phyloP scores from a whole-genome alignment of 768 basidiomycete species.

The Boletus reticulatus region DNA sequence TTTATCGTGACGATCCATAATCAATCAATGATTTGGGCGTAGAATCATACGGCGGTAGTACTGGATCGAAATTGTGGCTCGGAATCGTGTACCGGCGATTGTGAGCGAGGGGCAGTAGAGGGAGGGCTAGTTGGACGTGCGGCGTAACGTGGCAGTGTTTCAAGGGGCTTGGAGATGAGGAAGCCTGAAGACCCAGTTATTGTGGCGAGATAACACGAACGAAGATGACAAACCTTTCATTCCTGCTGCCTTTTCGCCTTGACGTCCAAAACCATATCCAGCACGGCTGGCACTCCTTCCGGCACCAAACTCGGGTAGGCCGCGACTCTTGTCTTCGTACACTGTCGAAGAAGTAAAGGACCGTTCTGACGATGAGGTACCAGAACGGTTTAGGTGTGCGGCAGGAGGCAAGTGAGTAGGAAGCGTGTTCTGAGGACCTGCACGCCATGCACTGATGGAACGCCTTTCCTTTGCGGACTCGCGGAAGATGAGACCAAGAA shows the following conservation, averaged over 20 bases:
- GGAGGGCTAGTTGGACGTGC: slow-evolving; percentile 33
- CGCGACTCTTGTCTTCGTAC: slow-evolving; percentile 29
- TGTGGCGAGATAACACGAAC: background rate
- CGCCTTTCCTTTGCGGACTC: slow-evolving; percentile 58
- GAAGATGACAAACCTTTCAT: slow-evolving; percentile 43
- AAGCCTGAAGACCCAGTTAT: slow-evolving; percentile 37
- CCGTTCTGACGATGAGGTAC: slow-evolving; percentile 21
- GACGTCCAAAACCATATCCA: slow-evolving; percentile 76
- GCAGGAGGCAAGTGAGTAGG: slow-evolving; percentile 39
- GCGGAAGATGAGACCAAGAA: slow-evolving; percentile 73
- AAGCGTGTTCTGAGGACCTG: slow-evolving; percentile 47
- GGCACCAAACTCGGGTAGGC: slow-evolving; percentile 21
- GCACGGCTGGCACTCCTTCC: slow-evolving; percentile 34
- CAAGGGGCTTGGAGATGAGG: slow-evolving; percentile 59
- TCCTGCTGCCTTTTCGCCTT: slow-evolving; percentile 71
- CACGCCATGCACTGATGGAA: slow-evolving; percentile 63
- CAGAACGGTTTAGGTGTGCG: slow-evolving; percentile 24
- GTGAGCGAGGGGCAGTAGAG: slow-evolving; percentile 20
- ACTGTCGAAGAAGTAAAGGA: slow-evolving; percentile 27
- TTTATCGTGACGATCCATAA: slow-evolving; percentile 17
- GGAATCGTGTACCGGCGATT: slow-evolving; percentile 15
- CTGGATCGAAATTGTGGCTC: slow-evolving; percentile 29
- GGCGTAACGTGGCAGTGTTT: slow-evolving; percentile 59
- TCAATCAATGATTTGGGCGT: slow-evolving; percentile 18
- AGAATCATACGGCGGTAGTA: slow-evolving; percentile 25